Base-by-base conservation (phyloP, 208 protist genomes). In the Angomonas ambiguus region DNA sequence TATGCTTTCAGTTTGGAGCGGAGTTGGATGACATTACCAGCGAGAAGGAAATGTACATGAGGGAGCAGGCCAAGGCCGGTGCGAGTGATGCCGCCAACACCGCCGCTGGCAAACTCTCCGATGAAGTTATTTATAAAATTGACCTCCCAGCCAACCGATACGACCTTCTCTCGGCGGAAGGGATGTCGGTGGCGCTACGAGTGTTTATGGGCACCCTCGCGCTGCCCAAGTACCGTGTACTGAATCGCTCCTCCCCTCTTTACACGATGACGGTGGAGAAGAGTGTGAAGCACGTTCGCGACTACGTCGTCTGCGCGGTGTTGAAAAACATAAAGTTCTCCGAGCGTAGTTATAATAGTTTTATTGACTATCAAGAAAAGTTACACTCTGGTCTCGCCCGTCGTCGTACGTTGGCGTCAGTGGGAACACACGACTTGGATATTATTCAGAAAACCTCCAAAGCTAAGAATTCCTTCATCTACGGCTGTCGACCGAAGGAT, bases 351-450 rank as follows among this genome's bases (percentile, higher is more conserved):
- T 99, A 99, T 78, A 84, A 98, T 49, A 97, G 89, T 62, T 99
- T 99, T 72, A 99, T 99, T 76, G 98, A 99, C 71, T 93, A 98
- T 53, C 96, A 99, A 86, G 98, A 99, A 31, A 99, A 99, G 78
- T 85, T 99, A 33, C 98, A 99, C 83, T 85, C 93, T 32, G 99
- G 99, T 45, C 92, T 99, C 53, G 97, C 97, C 60, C 81, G 97
- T 28, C 92, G 98, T 59, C 90, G 99, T 65, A 96, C 88, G 2
- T 79, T 99, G 0, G 98, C 98, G 27, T 98, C 99, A 25, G 99
- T 99, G 74, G 99, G 99, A 63, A 99, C 99, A 13, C 99, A 99
- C 77, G 99, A 99, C 83, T 78, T 99, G 34, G 95, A 99, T 70
- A 99, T 94, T 31, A 84, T 99, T 38, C 55, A 79, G 31, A 24